These are phyloP conservation scores for Rutstroemia sp. DNA, from an alignment of 2,329 filamentous ascomycete genomes.

Conservation along the genomic window DNA sequence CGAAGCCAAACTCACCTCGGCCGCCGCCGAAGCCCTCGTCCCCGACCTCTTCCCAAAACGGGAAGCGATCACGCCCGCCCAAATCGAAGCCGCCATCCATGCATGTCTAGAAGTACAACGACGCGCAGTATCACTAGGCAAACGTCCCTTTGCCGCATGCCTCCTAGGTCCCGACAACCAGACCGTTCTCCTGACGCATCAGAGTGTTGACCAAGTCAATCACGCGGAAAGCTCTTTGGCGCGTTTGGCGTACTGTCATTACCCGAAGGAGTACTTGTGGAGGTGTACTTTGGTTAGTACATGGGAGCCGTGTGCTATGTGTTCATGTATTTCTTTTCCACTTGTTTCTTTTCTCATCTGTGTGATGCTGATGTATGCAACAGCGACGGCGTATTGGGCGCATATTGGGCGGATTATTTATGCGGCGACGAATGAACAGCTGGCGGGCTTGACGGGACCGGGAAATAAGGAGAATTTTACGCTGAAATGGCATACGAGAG, in stretches of 20 bases:
- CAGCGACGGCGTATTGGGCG: constrained; percentile 41
- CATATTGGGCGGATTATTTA: constrained; percentile 46
- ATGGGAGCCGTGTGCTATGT: constrained; percentile 51
- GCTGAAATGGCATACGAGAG: constrained; percentile 41
- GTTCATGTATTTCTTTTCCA: constrained; percentile 27
- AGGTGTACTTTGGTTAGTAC: constrained; percentile 43
- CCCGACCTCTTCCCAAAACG: constrained; percentile 32
- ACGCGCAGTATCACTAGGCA: constrained; percentile 37
- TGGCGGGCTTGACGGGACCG: constrained; percentile 38
- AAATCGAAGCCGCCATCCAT: constrained; percentile 35
- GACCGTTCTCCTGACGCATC: constrained; percentile 40
- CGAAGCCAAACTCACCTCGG: constrained; percentile 23
- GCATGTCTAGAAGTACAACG: constrained; percentile 37
- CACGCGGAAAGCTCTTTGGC: constrained; percentile 44
- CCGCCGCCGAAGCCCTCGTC: constrained; percentile 18
- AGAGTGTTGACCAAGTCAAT: constrained; percentile 44
- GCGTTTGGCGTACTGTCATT: constrained; percentile 41
- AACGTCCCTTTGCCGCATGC: constrained; percentile 42
- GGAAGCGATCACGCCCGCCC: constrained; percentile 30
- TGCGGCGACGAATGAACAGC: constrained; percentile 40
- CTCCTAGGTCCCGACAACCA: constrained; percentile 43
- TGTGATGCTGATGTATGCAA: background rate
- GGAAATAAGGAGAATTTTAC: constrained; percentile 46
- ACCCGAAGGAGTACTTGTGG: constrained; percentile 40
- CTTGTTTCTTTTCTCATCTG: background rate